Base-by-base conservation (phyloP, 2,329 filamentous ascomycete genomes). In the Fusarium hostae region DNA sequence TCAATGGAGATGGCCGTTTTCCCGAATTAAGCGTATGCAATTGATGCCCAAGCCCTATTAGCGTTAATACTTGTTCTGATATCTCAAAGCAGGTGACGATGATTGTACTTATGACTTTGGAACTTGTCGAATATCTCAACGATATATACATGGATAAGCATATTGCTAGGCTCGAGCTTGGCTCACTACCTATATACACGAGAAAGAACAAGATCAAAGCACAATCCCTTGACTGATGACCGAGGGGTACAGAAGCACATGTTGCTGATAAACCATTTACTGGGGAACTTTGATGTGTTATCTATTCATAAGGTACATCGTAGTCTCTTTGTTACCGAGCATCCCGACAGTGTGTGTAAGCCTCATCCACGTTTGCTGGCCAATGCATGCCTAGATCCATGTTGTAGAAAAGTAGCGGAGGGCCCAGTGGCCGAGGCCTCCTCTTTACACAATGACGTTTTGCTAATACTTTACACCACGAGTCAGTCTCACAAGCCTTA, bases 401-500 rank as follows among this genome's bases (percentile, higher is more conserved):
- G 48, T 30, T 44, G 32, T 47, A 50, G 22, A 18, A 34, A 24
- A 47, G 22, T 32, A 56, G 37, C 16, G 22, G 39, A 45, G 28
- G 44, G 59, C 40, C 35, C 35, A 16, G 40, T 30, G 52, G 28
- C 52, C 28, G 55, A 44, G 51, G 41, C 15, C n/a, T n/a, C n/a
- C n/a, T 22, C 32, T 57, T 44, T 37, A 44, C 37, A 60, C n/a
- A 63, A 71, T 72, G 70, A 67, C 61, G 66, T 67, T 65, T 65
- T 58, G 39, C 52, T 37, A 26, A 35, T n/a, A 24, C 32, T 39
- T 50, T 34, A 63, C 30, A 40, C 24, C 40, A 34, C n/a, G 32
- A 56, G 37, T 58, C 35, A 67, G 32, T 47, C 35, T 54, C 35
- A 51, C 43, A 39, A 40, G 51, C 47, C 48, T 35, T 55, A 52